A percentile compares a stretch with the other conserved stretches of the same genome.
These are phyloP conservation scores for Mucor piriformis DNA, from an alignment of 371 early-diverging fungal species.

Conservation along the genomic window DNA sequence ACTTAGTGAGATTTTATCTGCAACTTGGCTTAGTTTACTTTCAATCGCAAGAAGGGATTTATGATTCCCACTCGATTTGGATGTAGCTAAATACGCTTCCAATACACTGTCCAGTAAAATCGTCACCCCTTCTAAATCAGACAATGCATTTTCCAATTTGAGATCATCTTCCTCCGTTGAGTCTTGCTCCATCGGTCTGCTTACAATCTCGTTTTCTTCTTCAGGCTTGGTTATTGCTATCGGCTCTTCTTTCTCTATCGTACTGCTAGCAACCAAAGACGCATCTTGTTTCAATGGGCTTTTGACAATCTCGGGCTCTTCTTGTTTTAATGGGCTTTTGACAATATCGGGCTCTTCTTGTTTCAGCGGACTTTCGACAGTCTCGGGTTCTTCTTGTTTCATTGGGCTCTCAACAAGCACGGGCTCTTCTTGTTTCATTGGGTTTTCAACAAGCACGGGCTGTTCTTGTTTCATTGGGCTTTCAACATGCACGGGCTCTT, in stretches of 20 bases:
- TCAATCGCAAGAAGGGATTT: slow-evolving; percentile 16
- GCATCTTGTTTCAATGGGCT: too few relatives aligned
- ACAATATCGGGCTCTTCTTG: too few relatives aligned
- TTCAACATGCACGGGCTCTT: too few relatives aligned
- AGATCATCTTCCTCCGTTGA: slow-evolving; percentile 5
- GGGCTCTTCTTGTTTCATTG: background rate
- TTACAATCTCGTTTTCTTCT: too few relatives aligned
- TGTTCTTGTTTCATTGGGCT: too few relatives aligned
- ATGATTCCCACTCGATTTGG: slow-evolving; percentile 5
- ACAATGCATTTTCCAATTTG: slow-evolving; percentile 23
- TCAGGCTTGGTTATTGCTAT: too few relatives aligned
- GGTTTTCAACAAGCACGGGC: too few relatives aligned
- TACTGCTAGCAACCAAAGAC: too few relatives aligned
- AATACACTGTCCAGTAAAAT: slow-evolving; percentile 40
- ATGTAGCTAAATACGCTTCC: slow-evolving; percentile 13
- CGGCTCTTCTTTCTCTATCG: too few relatives aligned
- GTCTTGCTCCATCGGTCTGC: too few relatives aligned
- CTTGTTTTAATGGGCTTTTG: too few relatives aligned
- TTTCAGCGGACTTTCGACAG: background rate
- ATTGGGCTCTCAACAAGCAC: background rate
- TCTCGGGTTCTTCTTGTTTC: background rate
- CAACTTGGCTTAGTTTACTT: slow-evolving; percentile 15
- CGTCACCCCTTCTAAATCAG: slow-evolving; percentile 36
- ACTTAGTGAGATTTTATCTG: slow-evolving; percentile 8
- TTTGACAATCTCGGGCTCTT: too few relatives aligned